Conservation (phyloP, 225 moss, liverwort and hornwort genomes). For the Anthoceros angustus region DNA sequence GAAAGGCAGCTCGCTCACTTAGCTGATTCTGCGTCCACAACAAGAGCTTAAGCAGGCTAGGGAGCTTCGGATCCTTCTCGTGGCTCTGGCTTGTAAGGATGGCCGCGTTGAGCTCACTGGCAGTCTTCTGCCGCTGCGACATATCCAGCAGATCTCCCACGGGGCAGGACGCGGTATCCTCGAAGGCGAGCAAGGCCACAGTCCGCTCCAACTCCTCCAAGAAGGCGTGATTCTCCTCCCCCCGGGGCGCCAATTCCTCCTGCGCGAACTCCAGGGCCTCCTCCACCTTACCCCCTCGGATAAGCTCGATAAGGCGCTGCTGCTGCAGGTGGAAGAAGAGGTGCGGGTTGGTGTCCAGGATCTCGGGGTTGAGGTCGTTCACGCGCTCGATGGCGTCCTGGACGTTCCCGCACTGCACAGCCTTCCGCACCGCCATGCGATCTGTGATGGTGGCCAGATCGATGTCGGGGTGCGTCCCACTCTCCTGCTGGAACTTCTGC, state of each 20-base stretch:
- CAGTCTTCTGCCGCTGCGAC: conserved; percentile 87
- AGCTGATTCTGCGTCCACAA: conserved; percentile 90
- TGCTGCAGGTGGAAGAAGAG: conserved; percentile 92
- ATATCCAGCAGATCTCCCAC: conserved; percentile 86
- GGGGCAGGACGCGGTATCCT: conserved; percentile 77
- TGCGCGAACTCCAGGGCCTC: conserved; percentile 90
- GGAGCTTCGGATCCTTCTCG: conserved; percentile 93
- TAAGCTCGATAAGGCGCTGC: conserved; percentile 83
- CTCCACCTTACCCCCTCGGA: conserved; percentile 83
- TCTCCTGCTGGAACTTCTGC: conserved; percentile 87
- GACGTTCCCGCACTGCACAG: conserved; percentile 86
- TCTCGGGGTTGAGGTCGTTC: conserved; percentile 90
- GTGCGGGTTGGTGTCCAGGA: conserved; percentile 90
- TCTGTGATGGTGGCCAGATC: conserved; percentile 89
- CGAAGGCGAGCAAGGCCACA: conserved; percentile 75
- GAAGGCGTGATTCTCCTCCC: conserved; percentile 90
- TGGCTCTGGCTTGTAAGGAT: conserved; percentile 94
- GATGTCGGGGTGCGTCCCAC: conserved; percentile 92
- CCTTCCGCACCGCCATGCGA: conserved; percentile 93
- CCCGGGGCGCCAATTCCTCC: conserved; percentile 81
- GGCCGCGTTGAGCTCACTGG: conserved; percentile 86
- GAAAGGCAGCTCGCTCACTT: conserved; percentile 83
- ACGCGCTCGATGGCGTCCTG: conserved; percentile 97
- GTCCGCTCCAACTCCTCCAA: conserved; percentile 91
- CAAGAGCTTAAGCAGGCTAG: conserved; percentile 83